These are phyloP conservation scores for Zopfochytrium polystomum DNA, from an alignment of 371 early-diverging fungal species.

Conservation along the genomic window DNA sequence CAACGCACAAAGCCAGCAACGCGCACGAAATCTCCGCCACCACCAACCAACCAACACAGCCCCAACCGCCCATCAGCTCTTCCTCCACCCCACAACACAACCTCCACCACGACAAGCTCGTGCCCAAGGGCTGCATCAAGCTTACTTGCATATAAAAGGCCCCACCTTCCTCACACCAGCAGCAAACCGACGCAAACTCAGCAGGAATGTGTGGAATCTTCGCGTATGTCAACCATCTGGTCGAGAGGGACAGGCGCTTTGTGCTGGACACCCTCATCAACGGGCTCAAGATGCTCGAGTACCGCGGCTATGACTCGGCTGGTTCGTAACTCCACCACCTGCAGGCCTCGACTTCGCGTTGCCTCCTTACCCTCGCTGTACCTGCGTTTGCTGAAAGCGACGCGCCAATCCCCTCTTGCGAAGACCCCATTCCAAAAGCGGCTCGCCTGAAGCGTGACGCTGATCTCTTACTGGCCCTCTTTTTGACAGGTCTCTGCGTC, in stretches of 20 bases:
- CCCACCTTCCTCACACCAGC: no score
- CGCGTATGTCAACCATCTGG: conserved; percentile 67
- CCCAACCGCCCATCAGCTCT: no score
- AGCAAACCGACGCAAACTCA: no score
- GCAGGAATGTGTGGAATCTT: conserved; percentile 99
- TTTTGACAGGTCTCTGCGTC: conserved; percentile 49
- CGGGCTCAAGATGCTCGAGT: conserved; percentile 65
- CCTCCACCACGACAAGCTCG: no score
- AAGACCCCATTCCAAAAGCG: neutral
- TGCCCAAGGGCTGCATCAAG: no score
- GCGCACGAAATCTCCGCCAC: no score
- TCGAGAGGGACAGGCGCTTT: conserved; percentile 55
- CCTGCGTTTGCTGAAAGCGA: conserved; percentile 17
- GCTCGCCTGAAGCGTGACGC: conserved; percentile 56
- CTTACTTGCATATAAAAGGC: no score
- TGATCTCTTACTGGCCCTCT: neutral
- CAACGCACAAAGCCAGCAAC: no score
- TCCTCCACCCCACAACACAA: no score
- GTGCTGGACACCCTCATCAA: conserved; percentile 57
- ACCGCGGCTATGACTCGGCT: conserved; percentile 50
- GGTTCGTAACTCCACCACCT: conserved; percentile 23
- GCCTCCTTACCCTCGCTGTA: neutral
- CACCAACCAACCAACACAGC: no score
- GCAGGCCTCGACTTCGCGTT: neutral
- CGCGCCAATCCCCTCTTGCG: neutral